Evolutionary conservation across 2,329 filamentous ascomycete species (phyloP).

Genomic region (Orbilia quercus): DNA sequence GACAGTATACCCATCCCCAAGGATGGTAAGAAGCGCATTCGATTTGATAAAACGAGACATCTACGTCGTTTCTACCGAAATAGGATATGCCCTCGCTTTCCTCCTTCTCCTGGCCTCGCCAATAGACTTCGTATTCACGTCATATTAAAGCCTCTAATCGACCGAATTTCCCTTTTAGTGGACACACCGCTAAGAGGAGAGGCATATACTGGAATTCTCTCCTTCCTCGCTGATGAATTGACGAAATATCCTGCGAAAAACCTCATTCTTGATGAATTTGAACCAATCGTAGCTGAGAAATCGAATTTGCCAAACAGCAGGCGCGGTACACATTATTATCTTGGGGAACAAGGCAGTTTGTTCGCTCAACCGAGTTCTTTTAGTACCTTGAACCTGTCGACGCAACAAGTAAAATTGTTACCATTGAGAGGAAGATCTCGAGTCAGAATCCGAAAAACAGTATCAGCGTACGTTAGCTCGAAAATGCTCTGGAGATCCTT

Average conservation of each 20-base stretch:
- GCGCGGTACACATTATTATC: conserved; percentile 38
- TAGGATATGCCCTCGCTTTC: conserved; percentile 46
- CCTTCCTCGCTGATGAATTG: conserved; percentile 39
- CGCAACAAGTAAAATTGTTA: conserved; percentile 42
- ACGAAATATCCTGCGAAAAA: conserved; percentile 35
- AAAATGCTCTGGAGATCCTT: not conserved
- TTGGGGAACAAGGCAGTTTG: conserved; percentile 44
- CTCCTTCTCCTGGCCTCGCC: conserved; percentile 47
- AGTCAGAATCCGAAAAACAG: conserved; percentile 48
- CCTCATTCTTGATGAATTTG: conserved; percentile 39
- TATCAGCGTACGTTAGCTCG: conserved; percentile 43
- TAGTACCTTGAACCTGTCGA: conserved; percentile 7
- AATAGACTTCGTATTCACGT: conserved; percentile 54
- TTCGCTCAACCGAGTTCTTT: conserved; percentile 9
- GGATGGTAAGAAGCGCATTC: conserved; percentile 36
- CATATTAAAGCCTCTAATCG: conserved; percentile 52
- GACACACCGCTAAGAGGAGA: conserved; percentile 48
- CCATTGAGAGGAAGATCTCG: conserved; percentile 49
- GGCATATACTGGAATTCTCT: conserved; percentile 42
- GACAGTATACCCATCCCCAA: conserved; percentile 18
- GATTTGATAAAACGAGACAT: conserved; percentile 34
- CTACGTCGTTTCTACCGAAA: conserved; percentile 51
- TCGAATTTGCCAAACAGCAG: conserved; percentile 31
- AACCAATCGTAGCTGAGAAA: conserved; percentile 36
- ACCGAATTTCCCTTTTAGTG: conserved; percentile 45